Evolutionary conservation across 768 basidiomycete species (phyloP), one percentile per base, ranked within the genome.

Genomic region (Rhizopogon vinicolor): DNA sequence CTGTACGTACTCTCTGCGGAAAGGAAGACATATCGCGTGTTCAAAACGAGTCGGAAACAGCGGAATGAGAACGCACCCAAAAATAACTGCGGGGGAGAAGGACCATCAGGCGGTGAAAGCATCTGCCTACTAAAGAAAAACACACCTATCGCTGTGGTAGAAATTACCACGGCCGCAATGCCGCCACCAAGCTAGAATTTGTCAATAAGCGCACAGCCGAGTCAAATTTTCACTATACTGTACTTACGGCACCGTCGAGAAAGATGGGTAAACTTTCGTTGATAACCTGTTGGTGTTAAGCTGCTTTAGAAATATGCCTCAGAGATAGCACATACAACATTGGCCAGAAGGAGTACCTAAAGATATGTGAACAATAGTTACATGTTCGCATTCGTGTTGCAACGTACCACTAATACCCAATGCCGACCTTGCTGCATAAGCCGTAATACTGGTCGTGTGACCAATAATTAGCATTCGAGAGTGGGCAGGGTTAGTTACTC

Each of bases 401-500:
- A 37, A 22, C 78, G 51, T 64, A 93, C 94, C 51, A 97, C 95
- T 8, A 98, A 81, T 12, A 98, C 93, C 96, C 96, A 94, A 69
- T 94, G 92, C 3, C 91, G 81, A 0, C 91, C 89, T 59, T 76
- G 80, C 39, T 74, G 68, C 78, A 86, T 79, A 14, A 86, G 67
- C 9, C 64, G 65, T 35, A 85, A 70, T 18, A 86, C 85, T 85
- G 28, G 31, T 52, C 16, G 44, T 44, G 51, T 50, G 53, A 40
- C 37, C 13, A 5, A 37, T 46, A 37, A 22, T 67, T 44, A 60
- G 57, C 7, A 3, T 40, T 4, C 31, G 1, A 8, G 16, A 14
- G 31, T 31, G 37, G 9, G 1, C 7, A 28, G 5, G 41, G 16
- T 42, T n/a, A 6, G 16, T 42, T n/a, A 6, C 4, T 33, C 2